phyloP scores from a whole-genome alignment of 2,329 filamentous ascomycete species.

The Neonectria sp. region DNA sequence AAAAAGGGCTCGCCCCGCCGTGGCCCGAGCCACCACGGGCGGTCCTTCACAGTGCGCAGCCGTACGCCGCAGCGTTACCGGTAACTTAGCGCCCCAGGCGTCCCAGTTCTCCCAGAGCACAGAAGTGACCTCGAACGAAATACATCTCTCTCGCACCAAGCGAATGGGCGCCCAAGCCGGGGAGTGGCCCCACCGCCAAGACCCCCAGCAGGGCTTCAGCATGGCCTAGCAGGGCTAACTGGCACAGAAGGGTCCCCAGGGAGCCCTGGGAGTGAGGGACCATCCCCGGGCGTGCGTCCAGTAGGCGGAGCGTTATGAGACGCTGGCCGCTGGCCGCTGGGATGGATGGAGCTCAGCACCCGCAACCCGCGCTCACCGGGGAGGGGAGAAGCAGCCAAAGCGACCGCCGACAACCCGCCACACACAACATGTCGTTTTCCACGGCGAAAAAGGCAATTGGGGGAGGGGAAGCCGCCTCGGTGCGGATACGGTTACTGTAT shows the following conservation, averaged over 20 bases:
- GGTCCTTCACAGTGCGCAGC: not conserved
- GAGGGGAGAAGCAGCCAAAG: not conserved
- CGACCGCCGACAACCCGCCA: not conserved
- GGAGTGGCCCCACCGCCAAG: constrained; percentile 25
- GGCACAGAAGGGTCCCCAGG: constrained; percentile 8
- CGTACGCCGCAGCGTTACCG: constrained; percentile 7
- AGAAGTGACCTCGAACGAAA: constrained; percentile 22
- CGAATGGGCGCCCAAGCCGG: constrained; percentile 31
- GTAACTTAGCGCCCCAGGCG: not conserved
- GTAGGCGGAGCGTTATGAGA: not conserved
- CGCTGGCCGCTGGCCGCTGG: not conserved
- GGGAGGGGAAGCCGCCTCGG: not conserved
- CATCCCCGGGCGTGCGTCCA: constrained; percentile 24
- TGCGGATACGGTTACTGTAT: not conserved
- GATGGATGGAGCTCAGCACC: not conserved
- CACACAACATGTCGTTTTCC: not conserved
- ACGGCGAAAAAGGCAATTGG: not conserved
- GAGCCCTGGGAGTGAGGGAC: not conserved
- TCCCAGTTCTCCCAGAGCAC: constrained; percentile 19
- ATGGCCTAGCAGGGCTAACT: constrained; percentile 12
- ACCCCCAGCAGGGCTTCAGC: constrained; percentile 24
- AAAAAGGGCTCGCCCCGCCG: not conserved
- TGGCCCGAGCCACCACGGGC: constrained; percentile 3
- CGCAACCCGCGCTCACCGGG: not conserved
- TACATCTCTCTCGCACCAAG: constrained; percentile 1